These are phyloP conservation scores for Leptographium flavum DNA, from an alignment of 2,329 filamentous ascomycete species.

Conservation along the genomic window DNA sequence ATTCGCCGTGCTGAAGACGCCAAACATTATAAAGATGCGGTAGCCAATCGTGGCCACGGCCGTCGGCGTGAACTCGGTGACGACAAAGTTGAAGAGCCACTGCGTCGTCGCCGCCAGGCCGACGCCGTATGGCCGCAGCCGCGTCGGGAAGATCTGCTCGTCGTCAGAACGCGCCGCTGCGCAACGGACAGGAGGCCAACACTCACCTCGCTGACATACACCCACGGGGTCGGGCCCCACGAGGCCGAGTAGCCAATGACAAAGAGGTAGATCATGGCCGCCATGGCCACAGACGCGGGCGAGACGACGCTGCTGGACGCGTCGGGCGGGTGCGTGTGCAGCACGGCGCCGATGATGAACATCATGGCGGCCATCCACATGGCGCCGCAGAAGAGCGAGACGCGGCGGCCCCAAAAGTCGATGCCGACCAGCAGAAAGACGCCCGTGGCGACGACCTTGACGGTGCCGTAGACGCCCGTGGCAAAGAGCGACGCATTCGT, in stretches of 20 bases:
- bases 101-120: constrained; percentile 16
- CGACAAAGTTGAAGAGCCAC: constrained; percentile 19
- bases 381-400: constrained; percentile 13
- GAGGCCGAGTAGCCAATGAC: constrained; percentile 13
- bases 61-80: constrained; percentile 17
- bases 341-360: constrained; percentile 20
- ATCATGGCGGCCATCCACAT: constrained; percentile 13
- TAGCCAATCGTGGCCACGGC: constrained; percentile 12
- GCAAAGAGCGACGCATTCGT: constrained; percentile 43
- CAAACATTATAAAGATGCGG: constrained; percentile 11
- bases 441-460: constrained; percentile 10
- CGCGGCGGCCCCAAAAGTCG: constrained; percentile 13
- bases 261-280: constrained; percentile 16
- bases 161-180: neutral
- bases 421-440: constrained; percentile 11
- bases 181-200: fast-evolving
- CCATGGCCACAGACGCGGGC: constrained; percentile 8
- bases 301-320: neutral
- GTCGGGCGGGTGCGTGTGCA: constrained; percentile 9
- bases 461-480: constrained; percentile 34
- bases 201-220: constrained; percentile 8
- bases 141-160: constrained; percentile 12
- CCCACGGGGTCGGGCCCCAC: constrained; percentile 17
- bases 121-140: constrained; percentile 16
- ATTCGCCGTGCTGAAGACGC: constrained; percentile 1